These are phyloP conservation scores for Casaregolazyma suthepensis DNA, from an alignment of 1,139 yeast genomes.

Conservation along the genomic window DNA sequence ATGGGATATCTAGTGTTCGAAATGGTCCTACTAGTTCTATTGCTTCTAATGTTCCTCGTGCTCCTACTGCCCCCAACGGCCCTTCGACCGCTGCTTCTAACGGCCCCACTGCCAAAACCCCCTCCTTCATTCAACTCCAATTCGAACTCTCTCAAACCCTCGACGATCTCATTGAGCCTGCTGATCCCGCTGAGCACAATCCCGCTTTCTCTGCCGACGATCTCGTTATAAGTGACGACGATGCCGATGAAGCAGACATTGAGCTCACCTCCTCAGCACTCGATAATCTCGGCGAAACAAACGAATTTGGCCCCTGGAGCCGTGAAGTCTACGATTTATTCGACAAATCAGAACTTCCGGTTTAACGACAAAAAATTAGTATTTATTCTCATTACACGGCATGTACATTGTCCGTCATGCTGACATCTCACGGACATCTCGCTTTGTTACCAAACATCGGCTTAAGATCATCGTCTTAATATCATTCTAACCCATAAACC, in stretches of 20 bases:
- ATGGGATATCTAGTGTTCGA: too few species aligned
- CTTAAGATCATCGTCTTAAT: too few species aligned
- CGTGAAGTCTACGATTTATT: slow-evolving; percentile 9
- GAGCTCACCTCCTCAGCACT: not conserved
- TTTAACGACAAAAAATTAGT: not conserved
- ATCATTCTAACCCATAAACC: not conserved
- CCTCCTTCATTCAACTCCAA: not conserved
- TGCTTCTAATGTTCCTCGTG: not conserved
- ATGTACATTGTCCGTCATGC: not conserved
- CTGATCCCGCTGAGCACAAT: slow-evolving; percentile 10
- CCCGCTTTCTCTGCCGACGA: not conserved
- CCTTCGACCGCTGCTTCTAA: not conserved
- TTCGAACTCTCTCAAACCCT: slow-evolving; percentile 3
- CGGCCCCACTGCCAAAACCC: not conserved
- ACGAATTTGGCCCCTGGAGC: slow-evolving; percentile 10
- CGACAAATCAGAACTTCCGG: not conserved
- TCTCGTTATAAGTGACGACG: slow-evolving; percentile 4
- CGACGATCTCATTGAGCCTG: slow-evolving; percentile 15
- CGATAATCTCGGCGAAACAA: not conserved
- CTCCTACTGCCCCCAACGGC: not conserved
- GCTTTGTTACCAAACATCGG: too few species aligned
- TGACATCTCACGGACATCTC: too few species aligned
- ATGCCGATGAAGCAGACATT: not conserved
- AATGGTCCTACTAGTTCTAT: too few species aligned
- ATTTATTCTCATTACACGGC: not conserved